Evolutionary conservation across 1,284 basidiomycete genomes (phyloP).

Genomic region (Irpex rosettiformis): DNA sequence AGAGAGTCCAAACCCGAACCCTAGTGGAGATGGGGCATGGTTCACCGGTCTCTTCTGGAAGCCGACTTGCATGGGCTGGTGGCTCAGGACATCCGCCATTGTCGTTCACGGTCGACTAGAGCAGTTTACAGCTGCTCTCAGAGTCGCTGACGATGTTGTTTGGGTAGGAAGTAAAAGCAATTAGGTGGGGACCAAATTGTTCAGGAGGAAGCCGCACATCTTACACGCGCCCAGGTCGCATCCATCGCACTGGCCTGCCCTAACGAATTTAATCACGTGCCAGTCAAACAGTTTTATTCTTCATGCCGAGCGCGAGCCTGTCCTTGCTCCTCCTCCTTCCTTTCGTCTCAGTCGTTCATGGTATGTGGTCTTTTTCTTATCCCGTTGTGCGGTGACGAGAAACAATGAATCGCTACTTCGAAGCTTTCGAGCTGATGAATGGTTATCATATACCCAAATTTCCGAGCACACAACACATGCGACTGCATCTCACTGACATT

Average conservation of each 20-base stretch:
- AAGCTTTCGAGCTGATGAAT: constrained; percentile 67
- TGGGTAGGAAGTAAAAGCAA: constrained; percentile 25
- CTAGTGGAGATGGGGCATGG: constrained; percentile 62
- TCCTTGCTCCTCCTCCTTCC: constrained; percentile 6
- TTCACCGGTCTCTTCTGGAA: constrained; percentile 60
- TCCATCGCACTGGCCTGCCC: constrained; percentile 32
- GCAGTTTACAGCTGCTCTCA: neutral
- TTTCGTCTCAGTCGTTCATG: constrained; percentile 6
- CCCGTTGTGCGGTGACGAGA: constrained; percentile 50
- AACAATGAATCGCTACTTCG: constrained; percentile 81
- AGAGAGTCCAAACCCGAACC: constrained; percentile 66
- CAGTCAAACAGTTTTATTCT: constrained; percentile 17
- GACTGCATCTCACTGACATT: constrained; percentile 13
- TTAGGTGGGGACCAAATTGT: constrained; percentile 9
- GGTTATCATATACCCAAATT: constrained; percentile 82
- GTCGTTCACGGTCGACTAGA: constrained; percentile 22
- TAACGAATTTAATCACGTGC: constrained; percentile 30
- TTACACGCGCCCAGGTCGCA: constrained; percentile 1
- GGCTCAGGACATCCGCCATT: constrained; percentile 67
- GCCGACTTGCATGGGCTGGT: constrained; percentile 51
- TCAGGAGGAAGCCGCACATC: constrained; percentile 3
- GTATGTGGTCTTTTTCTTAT: constrained; percentile 30
- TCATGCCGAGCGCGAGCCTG: constrained; percentile 1
- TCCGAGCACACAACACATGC: constrained; percentile 47
- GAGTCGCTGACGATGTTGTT: constrained; percentile 17